Evolutionary conservation across 73 alveolate species (phyloP).

Genomic region (Symbiodinium pilosum): DNA sequence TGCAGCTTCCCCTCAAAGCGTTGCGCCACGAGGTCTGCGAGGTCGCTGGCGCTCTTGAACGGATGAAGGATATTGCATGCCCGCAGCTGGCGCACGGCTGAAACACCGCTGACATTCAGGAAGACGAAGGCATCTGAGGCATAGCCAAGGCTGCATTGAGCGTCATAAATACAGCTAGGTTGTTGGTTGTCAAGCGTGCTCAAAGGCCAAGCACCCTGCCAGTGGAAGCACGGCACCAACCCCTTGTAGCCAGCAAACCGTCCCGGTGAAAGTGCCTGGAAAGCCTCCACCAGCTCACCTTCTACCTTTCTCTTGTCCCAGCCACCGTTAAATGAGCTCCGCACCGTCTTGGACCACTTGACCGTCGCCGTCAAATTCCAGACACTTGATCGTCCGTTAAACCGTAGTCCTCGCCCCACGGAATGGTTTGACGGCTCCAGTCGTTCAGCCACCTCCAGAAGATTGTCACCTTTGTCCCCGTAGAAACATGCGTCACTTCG

Average conservation of each 20-base stretch:
- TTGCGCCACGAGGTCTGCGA: not conserved
- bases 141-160: not conserved
- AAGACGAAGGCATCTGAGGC: not conserved
- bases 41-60: not conserved
- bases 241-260: not conserved
- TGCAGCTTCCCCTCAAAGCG: not conserved
- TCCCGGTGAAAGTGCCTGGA: not conserved
- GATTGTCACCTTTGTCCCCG: not conserved
- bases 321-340: not conserved
- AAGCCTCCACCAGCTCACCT: not conserved
- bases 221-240: slow-evolving; percentile 20
- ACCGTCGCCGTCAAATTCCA: not conserved
- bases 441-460: not conserved
- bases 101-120: not conserved
- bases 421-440: not conserved
- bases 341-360: not conserved
- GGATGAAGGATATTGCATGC: not conserved
- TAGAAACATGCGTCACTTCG: too few relatives aligned
- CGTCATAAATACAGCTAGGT: not conserved
- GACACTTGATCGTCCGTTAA: not conserved
- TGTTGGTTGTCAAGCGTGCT: not conserved
- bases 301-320: not conserved
- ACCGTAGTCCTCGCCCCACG: not conserved
- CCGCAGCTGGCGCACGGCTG: not conserved
- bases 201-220: slow-evolving; percentile 36